Percentiles rank a stretch among this genome's conserved stretches.
These are phyloP conservation scores for Eimeria tenella DNA, from an alignment of 169 alveolate genomes.

Conservation along the genomic window DNA sequence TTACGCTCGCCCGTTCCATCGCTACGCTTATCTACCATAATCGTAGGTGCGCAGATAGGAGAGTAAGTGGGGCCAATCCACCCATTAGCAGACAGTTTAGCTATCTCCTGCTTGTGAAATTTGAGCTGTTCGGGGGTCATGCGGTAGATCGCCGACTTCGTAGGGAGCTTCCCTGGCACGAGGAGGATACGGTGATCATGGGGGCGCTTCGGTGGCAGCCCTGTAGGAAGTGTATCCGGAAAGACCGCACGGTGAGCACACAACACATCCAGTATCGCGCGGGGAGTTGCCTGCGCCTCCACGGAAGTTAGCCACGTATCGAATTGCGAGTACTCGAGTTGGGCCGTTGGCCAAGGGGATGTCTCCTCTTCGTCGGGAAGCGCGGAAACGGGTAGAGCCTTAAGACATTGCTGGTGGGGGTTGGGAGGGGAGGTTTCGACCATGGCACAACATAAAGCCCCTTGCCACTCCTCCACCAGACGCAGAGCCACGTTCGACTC, in stretches of 20 bases:
- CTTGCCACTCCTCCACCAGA: too few species aligned
- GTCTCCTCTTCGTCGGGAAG: background rate
- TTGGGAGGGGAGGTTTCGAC: too few species aligned
- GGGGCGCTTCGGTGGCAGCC: slow-evolving; percentile 40
- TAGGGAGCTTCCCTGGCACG: slow-evolving; percentile 5
- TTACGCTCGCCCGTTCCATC: too few species aligned
- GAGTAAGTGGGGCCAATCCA: too few species aligned
- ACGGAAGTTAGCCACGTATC: background rate
- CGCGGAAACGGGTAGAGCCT: too few species aligned
- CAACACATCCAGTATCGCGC: too few species aligned
- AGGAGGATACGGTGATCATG: background rate
- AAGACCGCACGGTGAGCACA: too few species aligned
- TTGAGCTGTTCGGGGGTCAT: background rate
- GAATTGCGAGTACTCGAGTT: background rate
- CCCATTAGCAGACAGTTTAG: background rate
- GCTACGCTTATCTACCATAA: too few species aligned
- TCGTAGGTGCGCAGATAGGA: too few species aligned
- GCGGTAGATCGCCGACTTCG: slow-evolving; percentile 6
- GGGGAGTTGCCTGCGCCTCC: background rate
- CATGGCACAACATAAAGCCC: too few species aligned
- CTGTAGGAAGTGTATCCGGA: background rate
- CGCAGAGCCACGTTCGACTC: too few species aligned
- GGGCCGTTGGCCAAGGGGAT: background rate
- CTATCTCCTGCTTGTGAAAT: slow-evolving; percentile 1
- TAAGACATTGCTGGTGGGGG: too few species aligned